phyloP scores from a whole-genome alignment of 139 green algal genomes.

The Marvania coccoides region DNA sequence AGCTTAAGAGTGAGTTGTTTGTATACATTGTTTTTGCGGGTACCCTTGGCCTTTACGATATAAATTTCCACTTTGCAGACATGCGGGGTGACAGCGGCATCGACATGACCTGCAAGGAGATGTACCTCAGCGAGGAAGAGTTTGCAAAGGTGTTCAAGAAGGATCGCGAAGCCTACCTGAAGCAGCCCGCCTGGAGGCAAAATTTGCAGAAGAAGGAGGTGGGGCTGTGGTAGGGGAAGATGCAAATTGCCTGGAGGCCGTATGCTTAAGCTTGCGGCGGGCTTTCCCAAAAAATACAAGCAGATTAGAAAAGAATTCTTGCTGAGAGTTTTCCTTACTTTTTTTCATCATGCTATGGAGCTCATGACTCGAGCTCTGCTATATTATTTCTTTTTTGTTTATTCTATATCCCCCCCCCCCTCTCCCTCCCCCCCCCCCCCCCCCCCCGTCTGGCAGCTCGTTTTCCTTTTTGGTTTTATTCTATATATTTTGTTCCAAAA shows the following conservation, averaged over 20 bases:
- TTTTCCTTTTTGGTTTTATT: too few relatives aligned
- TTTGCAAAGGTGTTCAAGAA: constrained; percentile 34
- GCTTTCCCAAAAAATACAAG: too few relatives aligned
- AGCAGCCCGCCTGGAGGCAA: constrained; percentile 19
- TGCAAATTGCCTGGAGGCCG: constrained; percentile 9
- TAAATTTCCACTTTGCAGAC: constrained; percentile 8
- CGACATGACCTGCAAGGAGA: constrained; percentile 33
- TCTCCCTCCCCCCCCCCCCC: too few relatives aligned
- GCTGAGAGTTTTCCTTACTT: too few relatives aligned
- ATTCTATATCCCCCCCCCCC: background rate
- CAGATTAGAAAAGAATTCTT: too few relatives aligned
- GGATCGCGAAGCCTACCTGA: constrained; percentile 3
- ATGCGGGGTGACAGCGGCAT: constrained; percentile 34
- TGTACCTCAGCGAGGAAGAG: constrained; percentile 24
- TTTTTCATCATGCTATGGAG: too few relatives aligned
- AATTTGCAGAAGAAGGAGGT: constrained; percentile 20
- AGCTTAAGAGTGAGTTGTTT: constrained; percentile 24
- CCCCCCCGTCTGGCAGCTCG: too few relatives aligned
- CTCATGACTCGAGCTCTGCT: background rate
- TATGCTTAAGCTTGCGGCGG: background rate
- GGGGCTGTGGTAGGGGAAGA: constrained; percentile 16
- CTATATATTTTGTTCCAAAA: too few relatives aligned
- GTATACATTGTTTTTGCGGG: background rate
- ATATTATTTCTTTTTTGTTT: background rate
- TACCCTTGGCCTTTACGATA: too few relatives aligned